phyloP scores from a whole-genome alignment of 169 alveolate species.

The Neospora caninum region DNA sequence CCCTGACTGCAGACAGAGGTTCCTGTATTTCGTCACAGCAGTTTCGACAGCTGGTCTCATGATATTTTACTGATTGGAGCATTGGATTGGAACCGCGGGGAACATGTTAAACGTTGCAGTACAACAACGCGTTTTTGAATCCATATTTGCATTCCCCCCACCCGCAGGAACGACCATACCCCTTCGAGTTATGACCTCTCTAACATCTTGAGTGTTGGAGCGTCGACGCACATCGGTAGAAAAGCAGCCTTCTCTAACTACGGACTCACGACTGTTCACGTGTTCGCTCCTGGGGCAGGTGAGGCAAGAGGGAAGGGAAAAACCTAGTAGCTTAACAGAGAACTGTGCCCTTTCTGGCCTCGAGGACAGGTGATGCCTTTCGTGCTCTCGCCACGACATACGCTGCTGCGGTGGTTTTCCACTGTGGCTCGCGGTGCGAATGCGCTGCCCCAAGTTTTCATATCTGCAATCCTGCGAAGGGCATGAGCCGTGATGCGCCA shows the following conservation, averaged over 20 bases:
- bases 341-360: not conserved
- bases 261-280: constrained; percentile 58
- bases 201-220: constrained; percentile 66
- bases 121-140: too few relatives aligned
- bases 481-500: not conserved
- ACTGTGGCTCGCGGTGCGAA: not conserved
- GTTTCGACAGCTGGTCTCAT: too few relatives aligned
- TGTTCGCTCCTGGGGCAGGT: constrained; percentile 70
- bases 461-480: not conserved
- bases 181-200: constrained; percentile 65
- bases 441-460: not conserved
- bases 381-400: too few relatives aligned
- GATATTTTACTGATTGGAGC: too few relatives aligned
- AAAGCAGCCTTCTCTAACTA: constrained; percentile 62
- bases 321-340: not conserved
- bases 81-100: too few relatives aligned
- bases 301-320: not conserved
- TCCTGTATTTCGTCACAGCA: too few relatives aligned
- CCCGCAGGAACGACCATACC: constrained; percentile 63
- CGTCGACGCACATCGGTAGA: constrained; percentile 48
- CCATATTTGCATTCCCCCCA: too few relatives aligned
- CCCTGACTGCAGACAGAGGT: too few relatives aligned
- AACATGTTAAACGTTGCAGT: too few relatives aligned
- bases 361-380: too few relatives aligned
- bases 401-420: not conserved